Conservation (phyloP, 2,329 filamentous ascomycete species). For the Sporothrix variecibatus region DNA sequence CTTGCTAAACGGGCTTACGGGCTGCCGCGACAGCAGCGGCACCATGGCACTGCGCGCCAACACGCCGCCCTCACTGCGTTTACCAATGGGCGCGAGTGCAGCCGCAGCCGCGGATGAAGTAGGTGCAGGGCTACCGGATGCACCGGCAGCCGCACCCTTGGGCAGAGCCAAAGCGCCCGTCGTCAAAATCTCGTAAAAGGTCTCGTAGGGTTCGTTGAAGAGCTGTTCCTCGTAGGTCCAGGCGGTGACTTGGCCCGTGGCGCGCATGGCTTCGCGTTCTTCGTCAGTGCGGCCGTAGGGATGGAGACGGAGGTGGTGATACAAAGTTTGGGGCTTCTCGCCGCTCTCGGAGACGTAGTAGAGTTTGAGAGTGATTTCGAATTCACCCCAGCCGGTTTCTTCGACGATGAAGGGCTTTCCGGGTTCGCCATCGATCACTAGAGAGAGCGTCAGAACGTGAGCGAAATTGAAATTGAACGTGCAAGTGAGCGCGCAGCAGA, state of each 20-base stretch:
- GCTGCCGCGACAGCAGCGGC: constrained; percentile 63
- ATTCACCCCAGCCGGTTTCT: constrained; percentile 97
- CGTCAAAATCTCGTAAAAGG: constrained; percentile 86
- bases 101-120: constrained; percentile 40
- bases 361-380: constrained; percentile 92
- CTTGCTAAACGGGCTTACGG: constrained; percentile 69
- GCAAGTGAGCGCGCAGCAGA: background rate
- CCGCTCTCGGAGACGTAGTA: constrained; percentile 86
- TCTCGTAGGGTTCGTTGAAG: constrained; percentile 95
- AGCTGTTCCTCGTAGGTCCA: constrained; percentile 93
- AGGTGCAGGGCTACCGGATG: constrained; percentile 46
- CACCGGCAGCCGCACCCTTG: constrained; percentile 48
- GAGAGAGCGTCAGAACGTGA: background rate
- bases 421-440: constrained; percentile 68
- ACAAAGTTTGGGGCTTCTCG: constrained; percentile 95
- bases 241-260: constrained; percentile 65
- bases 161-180: constrained; percentile 60
- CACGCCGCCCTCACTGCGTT: constrained; percentile 51
- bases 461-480: background rate
- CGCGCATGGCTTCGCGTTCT: constrained; percentile 62
- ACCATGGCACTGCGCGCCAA: constrained; percentile 74
- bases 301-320: constrained; percentile 88
- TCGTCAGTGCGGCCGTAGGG: constrained; percentile 83
- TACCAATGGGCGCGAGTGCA: constrained; percentile 39
- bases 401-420: constrained; percentile 76